Evolutionary conservation across 345 rosid species (phyloP).

Genomic region (Eucalyptus tenuipes): DNA sequence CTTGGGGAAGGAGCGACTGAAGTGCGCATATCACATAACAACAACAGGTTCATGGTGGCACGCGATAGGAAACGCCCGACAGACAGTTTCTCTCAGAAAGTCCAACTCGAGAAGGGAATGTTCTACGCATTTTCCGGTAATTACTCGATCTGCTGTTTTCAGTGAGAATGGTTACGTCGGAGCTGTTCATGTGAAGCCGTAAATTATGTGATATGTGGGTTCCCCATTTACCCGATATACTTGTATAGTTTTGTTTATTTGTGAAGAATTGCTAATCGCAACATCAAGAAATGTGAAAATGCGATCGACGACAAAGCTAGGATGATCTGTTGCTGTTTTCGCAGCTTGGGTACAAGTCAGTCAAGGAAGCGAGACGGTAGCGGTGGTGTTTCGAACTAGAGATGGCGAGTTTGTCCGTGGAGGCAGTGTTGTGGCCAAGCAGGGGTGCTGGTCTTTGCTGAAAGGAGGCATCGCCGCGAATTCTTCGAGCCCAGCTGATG

Average conservation of each 20-base stretch:
- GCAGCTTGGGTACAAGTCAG: conserved; percentile 62
- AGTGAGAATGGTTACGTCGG: not conserved
- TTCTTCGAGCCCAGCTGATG: conserved; percentile 30
- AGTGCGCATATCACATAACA: conserved; percentile 7
- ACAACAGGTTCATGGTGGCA: conserved; percentile 16
- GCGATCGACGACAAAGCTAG: accelerated
- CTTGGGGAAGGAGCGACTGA: conserved; percentile 13
- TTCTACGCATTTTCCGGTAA: conserved; percentile 55
- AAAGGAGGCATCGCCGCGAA: conserved; percentile 61
- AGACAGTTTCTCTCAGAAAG: conserved; percentile 24
- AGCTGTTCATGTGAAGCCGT: not conserved
- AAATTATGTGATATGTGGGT: not conserved
- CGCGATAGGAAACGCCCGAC: conserved; percentile 10
- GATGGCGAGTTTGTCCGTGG: conserved; percentile 22
- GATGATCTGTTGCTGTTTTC: not conserved
- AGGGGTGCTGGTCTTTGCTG: conserved; percentile 77
- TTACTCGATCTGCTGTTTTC: not conserved
- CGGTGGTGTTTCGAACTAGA: conserved; percentile 20
- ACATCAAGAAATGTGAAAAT: not conserved
- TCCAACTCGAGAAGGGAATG: conserved; percentile 30
- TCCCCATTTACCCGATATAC: not conserved
- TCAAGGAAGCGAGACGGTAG: conserved; percentile 21
- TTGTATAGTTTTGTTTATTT: not conserved
- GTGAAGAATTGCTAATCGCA: not conserved
- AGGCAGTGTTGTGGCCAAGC: conserved; percentile 32